Evolutionary conservation across 2,329 filamentous ascomycete genomes (phyloP), one percentile per base, ranked within the genome.

Genomic region (Colletotrichum sp.): DNA sequence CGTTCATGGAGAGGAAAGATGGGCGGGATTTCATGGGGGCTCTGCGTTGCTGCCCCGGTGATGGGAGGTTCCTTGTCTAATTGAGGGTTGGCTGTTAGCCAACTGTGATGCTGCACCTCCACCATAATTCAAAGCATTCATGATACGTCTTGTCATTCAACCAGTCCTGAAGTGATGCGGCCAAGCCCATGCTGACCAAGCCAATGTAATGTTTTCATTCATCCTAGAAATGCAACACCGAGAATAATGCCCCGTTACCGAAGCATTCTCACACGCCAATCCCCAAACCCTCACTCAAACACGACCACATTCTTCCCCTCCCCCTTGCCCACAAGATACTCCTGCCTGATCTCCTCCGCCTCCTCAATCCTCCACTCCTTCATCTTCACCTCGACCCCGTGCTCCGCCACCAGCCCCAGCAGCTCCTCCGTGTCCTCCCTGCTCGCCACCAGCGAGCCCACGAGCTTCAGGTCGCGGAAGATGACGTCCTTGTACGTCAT

Each of bases 221-320:
- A 25, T 25, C 25, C 25, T 25, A 25, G 25, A 25, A 25, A 25
- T 25, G 25, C 25, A 25, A 25, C 25, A 25, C 25, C 25, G 3
- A 25, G 3, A 25, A 25, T 25, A 3, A 25, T 25, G 25, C 25
- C 25, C 25, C 25, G 25, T 25, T 25, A 25, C 25, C 25, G 25
- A 25, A 25, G 25, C 25, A 25, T 25, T 25, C 25, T 25, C 25
- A 25, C 25, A 25, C 25, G 25, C 25, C 25, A 25, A 25, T 4
- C 25, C 25, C 25, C 25, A 25, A 25, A 8, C 7, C 15, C 39
- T 48, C 6, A 30, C 4, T 9, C 44, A 83, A 68, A 80, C 82
- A 12, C 79, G 80, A 68, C 63, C 1, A 77, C 71, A 39, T 77
- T 75, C 68, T 78, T 77, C 4, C 71, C 77, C 7, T 78, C 71